Conservation (phyloP, 352 stramenopile genomes). For the Phytophthora foliorum region DNA sequence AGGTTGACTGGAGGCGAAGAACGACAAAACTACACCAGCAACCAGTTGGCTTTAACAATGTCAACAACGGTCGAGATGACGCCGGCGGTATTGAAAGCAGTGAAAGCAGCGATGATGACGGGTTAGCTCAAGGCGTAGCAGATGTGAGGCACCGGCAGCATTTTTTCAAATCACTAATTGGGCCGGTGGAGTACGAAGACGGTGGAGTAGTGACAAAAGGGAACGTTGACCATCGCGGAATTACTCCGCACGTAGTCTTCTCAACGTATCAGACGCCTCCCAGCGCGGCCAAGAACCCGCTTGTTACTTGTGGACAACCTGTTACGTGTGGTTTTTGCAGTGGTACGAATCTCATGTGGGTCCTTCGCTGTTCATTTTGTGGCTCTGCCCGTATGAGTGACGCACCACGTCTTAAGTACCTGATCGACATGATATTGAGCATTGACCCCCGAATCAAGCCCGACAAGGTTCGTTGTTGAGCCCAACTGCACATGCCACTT, state of each 20-base stretch:
- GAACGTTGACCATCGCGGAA: conserved; percentile 59
- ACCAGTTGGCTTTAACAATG: conserved; percentile 18
- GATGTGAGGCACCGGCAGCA: conserved; percentile 32
- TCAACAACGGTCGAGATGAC: conserved; percentile 17
- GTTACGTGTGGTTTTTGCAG: conserved; percentile 77
- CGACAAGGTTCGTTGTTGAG: conserved; percentile 46
- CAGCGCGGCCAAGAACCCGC: conserved; percentile 58
- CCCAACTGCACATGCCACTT: background rate
- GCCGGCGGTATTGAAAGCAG: conserved; percentile 24
- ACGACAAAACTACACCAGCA: conserved; percentile 14
- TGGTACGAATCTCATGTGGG: conserved; percentile 76
- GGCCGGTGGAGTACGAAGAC: conserved; percentile 54
- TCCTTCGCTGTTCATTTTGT: conserved; percentile 77
- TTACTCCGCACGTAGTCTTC: conserved; percentile 77
- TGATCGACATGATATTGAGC: conserved; percentile 84
- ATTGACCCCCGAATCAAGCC: conserved; percentile 72
- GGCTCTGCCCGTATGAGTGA: conserved; percentile 78
- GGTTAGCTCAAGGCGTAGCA: conserved; percentile 8
- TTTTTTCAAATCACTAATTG: conserved; percentile 36
- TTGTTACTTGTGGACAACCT: conserved; percentile 35
- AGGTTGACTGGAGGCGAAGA: conserved; percentile 15
- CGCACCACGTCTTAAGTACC: conserved; percentile 74
- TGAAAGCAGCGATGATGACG: conserved; percentile 24
- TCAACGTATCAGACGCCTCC: conserved; percentile 59
- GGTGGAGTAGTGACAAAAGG: conserved; percentile 54